These are phyloP conservation scores for Triangularia setosa DNA, from an alignment of 2,329 filamentous ascomycete genomes.

Conservation along the genomic window DNA sequence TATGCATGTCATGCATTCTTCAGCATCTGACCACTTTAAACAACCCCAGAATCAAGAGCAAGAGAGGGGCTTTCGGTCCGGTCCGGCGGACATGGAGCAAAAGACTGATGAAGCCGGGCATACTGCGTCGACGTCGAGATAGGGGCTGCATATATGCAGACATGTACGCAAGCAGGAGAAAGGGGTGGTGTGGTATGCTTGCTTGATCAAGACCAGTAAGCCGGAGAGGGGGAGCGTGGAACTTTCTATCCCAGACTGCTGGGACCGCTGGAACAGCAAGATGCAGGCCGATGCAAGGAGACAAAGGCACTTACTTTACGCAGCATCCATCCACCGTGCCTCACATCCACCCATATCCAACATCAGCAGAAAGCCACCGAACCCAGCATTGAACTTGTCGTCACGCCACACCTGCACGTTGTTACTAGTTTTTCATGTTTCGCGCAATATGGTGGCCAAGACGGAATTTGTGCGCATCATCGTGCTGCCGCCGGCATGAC, in stretches of 20 bases:
- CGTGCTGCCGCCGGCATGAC: neutral
- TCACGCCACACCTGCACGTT: slow-evolving; percentile 12
- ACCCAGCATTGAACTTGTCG: neutral
- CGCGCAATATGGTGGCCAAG: neutral
- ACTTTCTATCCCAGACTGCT: slow-evolving; percentile 6
- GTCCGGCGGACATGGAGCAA: neutral
- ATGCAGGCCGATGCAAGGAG: neutral
- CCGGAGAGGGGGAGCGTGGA: neutral
- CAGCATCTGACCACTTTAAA: neutral
- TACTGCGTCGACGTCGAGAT: neutral
- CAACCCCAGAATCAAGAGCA: neutral
- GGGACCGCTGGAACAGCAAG: slow-evolving; percentile 1
- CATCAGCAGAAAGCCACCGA: slow-evolving; percentile 1
- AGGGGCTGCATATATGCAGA: neutral
- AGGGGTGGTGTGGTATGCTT: neutral
- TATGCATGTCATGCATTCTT: neutral
- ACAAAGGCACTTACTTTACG: neutral
- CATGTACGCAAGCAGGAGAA: neutral
- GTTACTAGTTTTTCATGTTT: slow-evolving; percentile 5
- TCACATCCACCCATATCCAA: neutral
- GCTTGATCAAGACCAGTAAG: neutral
- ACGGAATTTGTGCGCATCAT: neutral
- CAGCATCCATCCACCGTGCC: neutral
- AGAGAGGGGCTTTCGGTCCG: neutral
- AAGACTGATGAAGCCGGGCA: neutral